Base-by-base conservation (phyloP, 352 stramenopile species). In the Elongisporangium prolatum region DNA sequence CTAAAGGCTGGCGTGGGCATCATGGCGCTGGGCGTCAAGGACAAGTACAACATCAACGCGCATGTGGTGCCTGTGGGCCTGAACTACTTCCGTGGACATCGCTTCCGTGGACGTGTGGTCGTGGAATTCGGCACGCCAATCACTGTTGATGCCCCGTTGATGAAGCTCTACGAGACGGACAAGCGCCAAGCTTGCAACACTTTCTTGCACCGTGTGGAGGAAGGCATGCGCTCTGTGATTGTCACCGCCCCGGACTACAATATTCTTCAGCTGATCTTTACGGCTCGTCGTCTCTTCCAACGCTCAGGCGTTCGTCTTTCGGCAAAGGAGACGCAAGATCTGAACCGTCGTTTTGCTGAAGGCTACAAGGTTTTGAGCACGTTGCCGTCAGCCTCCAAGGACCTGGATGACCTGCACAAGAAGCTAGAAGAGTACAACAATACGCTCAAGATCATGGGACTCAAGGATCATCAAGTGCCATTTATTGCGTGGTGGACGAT, bases 1-100 rank as follows among this genome's bases (percentile, higher is more conserved):
- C 82, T 99, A 21, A 99, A 99, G 75, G 95, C 96, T 56, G 97
- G 97, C 28, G 94, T 99, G 37, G 95, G 96, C n/a, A 78, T 99
- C 40, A 99, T 99, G 89, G 97, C 97, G 13, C 94, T 99, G 40
- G 94, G 89, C 21, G 93, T 94, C 47, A 90, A 98, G 55, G 96
- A 98, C 73, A 95, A 98, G 74, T 96, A 98, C 75, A 97, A 96
- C 38, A 88, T 99, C 24, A 97, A 93, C 22, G 88, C 97, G 34
- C 94, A 95, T 0, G 97, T 99, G 17, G 93, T 99, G 25, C 96
- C 97, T 5, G 96, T 99, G 47, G 97, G 97, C 8, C 76, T 99
- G 37, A 99, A 98, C 68, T 99, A 99, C 71, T 99, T 99, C 71
- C 84, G 88, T 37, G 94, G 94, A 28, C 96, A 99, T 65, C 80